These are phyloP conservation scores for Gossypium armourianum DNA, from an alignment of 441 rosid species.

Conservation along the genomic window DNA sequence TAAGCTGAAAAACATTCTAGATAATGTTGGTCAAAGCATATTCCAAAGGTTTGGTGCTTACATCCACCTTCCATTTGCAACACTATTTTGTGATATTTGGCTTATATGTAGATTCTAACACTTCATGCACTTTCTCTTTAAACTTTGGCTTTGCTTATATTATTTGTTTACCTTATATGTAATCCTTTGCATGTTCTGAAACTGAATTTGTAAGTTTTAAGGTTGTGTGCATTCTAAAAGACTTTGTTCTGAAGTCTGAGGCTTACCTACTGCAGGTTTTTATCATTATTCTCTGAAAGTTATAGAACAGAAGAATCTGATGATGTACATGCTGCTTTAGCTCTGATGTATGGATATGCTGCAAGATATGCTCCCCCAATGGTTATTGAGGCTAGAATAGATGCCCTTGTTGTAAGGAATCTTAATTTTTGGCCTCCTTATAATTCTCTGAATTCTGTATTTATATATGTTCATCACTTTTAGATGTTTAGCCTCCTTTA, in stretches of 20 bases:
- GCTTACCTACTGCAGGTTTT: slow-evolving; percentile 44
- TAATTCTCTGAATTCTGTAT: neutral
- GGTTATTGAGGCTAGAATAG: slow-evolving; percentile 96
- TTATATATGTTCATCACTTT: neutral
- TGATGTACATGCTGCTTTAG: slow-evolving; percentile 98
- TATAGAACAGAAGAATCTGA: slow-evolving; percentile 78
- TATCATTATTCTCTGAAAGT: slow-evolving; percentile 77
- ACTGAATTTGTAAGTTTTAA: neutral
- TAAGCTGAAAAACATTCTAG: slow-evolving; percentile 82
- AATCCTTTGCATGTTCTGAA: neutral
- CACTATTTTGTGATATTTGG: neutral
- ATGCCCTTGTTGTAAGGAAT: slow-evolving; percentile 82
- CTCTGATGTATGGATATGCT: slow-evolving; percentile 99
- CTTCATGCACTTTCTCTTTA: slow-evolving; percentile 6
- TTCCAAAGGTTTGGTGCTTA: slow-evolving; percentile 56
- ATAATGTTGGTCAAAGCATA: slow-evolving; percentile 69
- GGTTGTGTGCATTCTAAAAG: slow-evolving; percentile 1
- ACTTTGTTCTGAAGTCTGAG: slow-evolving; percentile 13
- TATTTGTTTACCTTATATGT: neutral
- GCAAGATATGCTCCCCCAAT: slow-evolving; percentile 95
- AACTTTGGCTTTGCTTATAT: slow-evolving; percentile 4
- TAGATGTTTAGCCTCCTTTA: neutral
- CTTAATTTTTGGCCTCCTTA: slow-evolving; percentile 16
- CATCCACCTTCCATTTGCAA: neutral
- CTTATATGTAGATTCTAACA: neutral